Percentiles rank a stretch among this genome's conserved stretches.
Evolutionary conservation across 2,329 filamentous ascomycete species (phyloP).

Genomic region (Arthrobotrys sinensis): DNA sequence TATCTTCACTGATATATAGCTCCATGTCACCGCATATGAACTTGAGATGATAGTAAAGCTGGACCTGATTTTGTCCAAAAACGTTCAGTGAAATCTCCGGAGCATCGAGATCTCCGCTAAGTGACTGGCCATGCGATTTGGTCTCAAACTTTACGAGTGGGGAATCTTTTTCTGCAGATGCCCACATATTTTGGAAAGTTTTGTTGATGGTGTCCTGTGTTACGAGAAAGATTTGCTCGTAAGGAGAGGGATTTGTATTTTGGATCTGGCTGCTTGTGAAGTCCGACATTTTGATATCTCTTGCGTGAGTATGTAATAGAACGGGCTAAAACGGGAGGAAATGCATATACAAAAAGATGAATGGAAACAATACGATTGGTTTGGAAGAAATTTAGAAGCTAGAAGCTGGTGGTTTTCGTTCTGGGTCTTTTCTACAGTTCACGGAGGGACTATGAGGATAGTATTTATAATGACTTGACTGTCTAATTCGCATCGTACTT

Average conservation of each 20-base stretch:
- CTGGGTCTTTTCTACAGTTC: no score
- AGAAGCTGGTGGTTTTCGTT: no score
- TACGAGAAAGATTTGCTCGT: conserved; percentile 9
- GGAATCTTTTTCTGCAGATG: background rate
- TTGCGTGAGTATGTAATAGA: background rate
- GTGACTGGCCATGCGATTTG: conserved; percentile 1
- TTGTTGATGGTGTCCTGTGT: conserved; percentile 4
- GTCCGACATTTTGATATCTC: conserved; percentile 1
- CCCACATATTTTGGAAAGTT: background rate
- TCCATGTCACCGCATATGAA: background rate
- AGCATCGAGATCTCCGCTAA: background rate
- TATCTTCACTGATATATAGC: background rate
- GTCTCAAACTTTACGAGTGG: background rate
- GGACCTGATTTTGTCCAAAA: background rate
- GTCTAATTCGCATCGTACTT: no score
- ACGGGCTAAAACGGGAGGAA: background rate
- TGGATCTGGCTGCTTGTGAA: background rate
- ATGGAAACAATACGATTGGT: no score
- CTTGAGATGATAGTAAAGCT: conserved; percentile 14
- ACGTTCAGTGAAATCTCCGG: background rate
- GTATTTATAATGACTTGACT: no score
- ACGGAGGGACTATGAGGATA: no score
- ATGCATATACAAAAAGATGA: background rate
- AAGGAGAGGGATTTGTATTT: background rate
- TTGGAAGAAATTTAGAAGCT: no score